Base-by-base conservation (phyloP, 2,329 filamentous ascomycete genomes). In the Sphaerulina musiva region DNA sequence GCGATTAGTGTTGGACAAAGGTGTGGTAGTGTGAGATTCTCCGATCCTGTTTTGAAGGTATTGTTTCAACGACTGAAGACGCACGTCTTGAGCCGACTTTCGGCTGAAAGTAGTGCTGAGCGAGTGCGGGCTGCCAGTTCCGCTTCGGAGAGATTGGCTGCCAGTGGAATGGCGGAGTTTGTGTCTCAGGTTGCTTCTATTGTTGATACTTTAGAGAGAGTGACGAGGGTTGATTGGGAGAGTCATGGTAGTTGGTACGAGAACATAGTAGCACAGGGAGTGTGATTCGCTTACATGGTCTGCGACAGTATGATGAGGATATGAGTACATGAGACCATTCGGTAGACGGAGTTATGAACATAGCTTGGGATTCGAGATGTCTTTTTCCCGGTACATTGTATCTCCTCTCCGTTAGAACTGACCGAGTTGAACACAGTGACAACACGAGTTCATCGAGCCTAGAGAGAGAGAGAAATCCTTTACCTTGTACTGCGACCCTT, bases 241-340 rank as follows among this genome's bases (percentile, higher is more conserved):
- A 78, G 81, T 6, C 86, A 89, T 69, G 80, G 80, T 10, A 65
- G 73, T 42, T 89, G 85, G 84, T 90, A 87, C 76, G 85, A 88
- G 69, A 72, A 76, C 44, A 78, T 87, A 58, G 80, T 82, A 26
- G 17, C 14, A 20, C 42, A 29, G 3, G 42, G 42, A 44, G 42
- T 26, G 34, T 38, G 12, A 38, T 38, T n/a, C 12, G 9, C 12
- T 38, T 38, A n/a, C 34, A 38, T 6, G 34, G 12, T n/a, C 34
- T 38, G 34, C 34, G 34, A 38, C 34, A 38, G 12, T 11, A 9
- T 38, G 34, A 38, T n/a, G 34, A 38, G 34, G 34, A 38, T 10
- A 38, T 38, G 34, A 38, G 34, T 38, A 38, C 34, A 38, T 38
- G 34, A 38, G 12, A n/a, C 12, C 34, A n/a, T 38, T 38, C 34